A percentile compares a stretch with the other conserved stretches of the same genome.
These are phyloP conservation scores for Rhodosporidiobolus odoratus DNA, from an alignment of 768 basidiomycete genomes.

Conservation along the genomic window DNA sequence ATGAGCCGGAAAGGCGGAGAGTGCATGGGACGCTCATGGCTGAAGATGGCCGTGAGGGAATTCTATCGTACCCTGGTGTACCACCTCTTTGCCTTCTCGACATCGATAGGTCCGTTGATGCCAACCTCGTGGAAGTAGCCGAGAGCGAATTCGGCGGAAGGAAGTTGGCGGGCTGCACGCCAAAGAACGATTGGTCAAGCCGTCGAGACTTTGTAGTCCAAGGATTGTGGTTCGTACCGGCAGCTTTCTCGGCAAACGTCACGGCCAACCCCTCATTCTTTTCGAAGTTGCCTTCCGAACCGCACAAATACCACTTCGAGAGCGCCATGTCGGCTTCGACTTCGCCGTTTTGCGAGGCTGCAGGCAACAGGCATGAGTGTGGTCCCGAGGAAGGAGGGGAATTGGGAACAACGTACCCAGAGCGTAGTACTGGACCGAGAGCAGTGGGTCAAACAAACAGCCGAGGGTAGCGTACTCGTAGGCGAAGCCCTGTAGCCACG, in stretches of 20 bases:
- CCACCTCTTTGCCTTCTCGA: conserved; percentile 65
- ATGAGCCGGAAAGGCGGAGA: too few species aligned
- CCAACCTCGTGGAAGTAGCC: conserved; percentile 94
- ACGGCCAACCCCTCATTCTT: conserved; percentile 59
- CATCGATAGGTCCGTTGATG: conserved; percentile 59
- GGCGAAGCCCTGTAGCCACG: conserved; percentile 57
- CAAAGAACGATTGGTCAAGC: too few species aligned
- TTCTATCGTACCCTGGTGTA: conserved; percentile 64
- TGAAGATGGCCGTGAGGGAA: too few species aligned
- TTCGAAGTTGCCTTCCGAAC: conserved; percentile 53
- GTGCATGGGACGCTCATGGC: too few species aligned
- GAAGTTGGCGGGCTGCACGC: conserved; percentile 62
- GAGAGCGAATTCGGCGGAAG: conserved; percentile 79
- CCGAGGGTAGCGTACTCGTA: conserved; percentile 86
- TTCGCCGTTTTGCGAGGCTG: conserved; percentile 75
- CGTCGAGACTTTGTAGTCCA: too few species aligned
- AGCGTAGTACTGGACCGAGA: conserved; percentile 82
- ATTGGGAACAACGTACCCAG: conserved; percentile 28
- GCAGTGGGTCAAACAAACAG: conserved; percentile 77
- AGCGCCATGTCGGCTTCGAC: conserved; percentile 94
- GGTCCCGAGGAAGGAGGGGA: conserved; percentile 35
- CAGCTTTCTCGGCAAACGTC: conserved; percentile 78
- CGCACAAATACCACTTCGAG: conserved; percentile 94
- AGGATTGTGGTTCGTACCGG: too few species aligned
- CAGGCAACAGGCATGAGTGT: background rate